phyloP scores from a whole-genome alignment of 2,329 filamentous ascomycete genomes.

The Colletotrichum lentis region DNA sequence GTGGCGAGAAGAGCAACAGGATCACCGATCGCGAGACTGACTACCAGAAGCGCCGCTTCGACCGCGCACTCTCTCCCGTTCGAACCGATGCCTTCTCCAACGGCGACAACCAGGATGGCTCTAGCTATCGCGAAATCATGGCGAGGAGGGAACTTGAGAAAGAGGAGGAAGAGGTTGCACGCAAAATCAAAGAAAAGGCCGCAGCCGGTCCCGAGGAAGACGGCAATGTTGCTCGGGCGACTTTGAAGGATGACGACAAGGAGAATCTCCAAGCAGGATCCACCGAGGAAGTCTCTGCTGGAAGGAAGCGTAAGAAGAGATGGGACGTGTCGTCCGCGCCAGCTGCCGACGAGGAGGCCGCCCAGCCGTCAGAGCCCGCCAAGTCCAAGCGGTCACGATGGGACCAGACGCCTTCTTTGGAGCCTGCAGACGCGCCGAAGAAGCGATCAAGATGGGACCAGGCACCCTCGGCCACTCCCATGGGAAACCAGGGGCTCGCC shows the following conservation, averaged over 20 bases:
- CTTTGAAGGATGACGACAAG: constrained; percentile 76
- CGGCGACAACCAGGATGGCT: constrained; percentile 73
- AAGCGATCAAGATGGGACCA: constrained; percentile 92
- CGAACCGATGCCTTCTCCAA: constrained; percentile 87
- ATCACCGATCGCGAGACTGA: constrained; percentile 95
- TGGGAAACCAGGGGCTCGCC: constrained; percentile 76
- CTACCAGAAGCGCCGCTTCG: constrained; percentile 94
- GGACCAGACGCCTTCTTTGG: constrained; percentile 78
- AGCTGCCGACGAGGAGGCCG: constrained; percentile 57
- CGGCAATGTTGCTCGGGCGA: constrained; percentile 70
- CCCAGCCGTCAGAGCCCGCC: constrained; percentile 60
- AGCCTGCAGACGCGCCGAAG: constrained; percentile 68
- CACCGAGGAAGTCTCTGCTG: constrained; percentile 67
- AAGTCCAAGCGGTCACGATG: constrained; percentile 84
- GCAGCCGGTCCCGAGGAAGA: constrained; percentile 67
- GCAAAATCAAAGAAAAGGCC: constrained; percentile 78
- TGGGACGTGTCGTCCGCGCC: constrained; percentile 83
- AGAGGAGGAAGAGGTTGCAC: constrained; percentile 87
- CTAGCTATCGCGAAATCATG: constrained; percentile 92
- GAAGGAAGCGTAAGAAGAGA: constrained; percentile 88
- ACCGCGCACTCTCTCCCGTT: constrained; percentile 85
- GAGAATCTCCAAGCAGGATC: constrained; percentile 77
- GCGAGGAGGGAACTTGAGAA: constrained; percentile 87
- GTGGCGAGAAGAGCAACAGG: constrained; percentile 85
- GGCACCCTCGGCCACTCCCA: constrained; percentile 81